phyloP scores from a whole-genome alignment of 345 rosid genomes.

The Rhodamnia rubescens region DNA sequence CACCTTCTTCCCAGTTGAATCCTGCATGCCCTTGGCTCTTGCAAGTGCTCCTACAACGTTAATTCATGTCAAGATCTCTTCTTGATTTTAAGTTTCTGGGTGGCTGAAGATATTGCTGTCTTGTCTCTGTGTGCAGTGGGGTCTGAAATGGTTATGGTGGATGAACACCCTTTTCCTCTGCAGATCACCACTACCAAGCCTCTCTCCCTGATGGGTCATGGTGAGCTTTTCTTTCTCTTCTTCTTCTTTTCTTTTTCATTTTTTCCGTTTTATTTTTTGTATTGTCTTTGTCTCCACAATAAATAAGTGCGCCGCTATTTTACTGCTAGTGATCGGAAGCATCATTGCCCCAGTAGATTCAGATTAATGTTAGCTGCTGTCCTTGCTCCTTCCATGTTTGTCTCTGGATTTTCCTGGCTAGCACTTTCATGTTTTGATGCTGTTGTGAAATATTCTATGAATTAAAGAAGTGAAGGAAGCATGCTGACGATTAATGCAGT shows the following conservation, averaged over 20 bases:
- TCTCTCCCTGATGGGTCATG: constrained; percentile 59
- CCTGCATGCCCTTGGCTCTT: neutral
- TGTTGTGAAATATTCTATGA: neutral
- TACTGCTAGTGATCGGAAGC: no score
- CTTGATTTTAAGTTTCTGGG: neutral
- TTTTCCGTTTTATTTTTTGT: no score
- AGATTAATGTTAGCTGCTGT: neutral
- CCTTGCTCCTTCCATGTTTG: neutral
- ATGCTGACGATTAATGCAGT: neutral
- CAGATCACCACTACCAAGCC: constrained; percentile 49
- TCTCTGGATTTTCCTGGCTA: neutral
- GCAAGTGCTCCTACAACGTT: neutral
- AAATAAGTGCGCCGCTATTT: no score
- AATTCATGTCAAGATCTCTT: neutral
- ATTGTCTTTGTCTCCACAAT: no score
- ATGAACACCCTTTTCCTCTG: constrained; percentile 61
- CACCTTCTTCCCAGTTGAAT: neutral
- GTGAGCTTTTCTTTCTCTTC: constrained; percentile 10
- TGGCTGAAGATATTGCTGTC: neutral
- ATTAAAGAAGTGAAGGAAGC: neutral
- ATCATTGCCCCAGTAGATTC: no score
- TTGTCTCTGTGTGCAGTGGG: constrained; percentile 35
- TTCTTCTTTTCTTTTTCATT: no score
- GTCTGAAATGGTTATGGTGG: constrained; percentile 58
- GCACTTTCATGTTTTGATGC: neutral